Evolutionary conservation across 129 eudicot species (phyloP), one percentile per base, ranked within the genome.

Genomic region (Centrapalus pauciflorus): DNA sequence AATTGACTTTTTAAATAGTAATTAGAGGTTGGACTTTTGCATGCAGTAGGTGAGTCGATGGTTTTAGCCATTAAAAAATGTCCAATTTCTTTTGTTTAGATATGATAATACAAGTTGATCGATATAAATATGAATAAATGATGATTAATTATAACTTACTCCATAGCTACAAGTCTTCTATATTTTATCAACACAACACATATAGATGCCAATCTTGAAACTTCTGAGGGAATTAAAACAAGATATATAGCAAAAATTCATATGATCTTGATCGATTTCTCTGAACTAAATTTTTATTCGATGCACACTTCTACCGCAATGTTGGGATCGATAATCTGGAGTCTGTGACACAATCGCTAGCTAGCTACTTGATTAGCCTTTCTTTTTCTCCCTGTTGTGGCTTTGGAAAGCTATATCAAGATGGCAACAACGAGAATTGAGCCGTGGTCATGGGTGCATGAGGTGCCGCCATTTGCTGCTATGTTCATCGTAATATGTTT

Each of bases 401-500:
- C 33, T n/a, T n/a, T n/a, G 2, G 16, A 55, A 28, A 10, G 52
- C 37, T 20, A 62, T n/a, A n/a, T n/a, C n/a, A n/a, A n/a, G n/a
- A n/a, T 20, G 51, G 6, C 14, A 14, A 27, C 57, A 8, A 2
- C 21, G 10, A 26, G 16, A 57, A 16, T n/a, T 61, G 29, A 19
- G 54, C 37, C 0, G 3, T 52, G 51, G 50, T 38, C 59, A 8
- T 69, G 51, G 74, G 26, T 19, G 35, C 61, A 46, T 1, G 60
- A 55, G 33, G 64, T 40, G 37, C 30, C 24, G 41, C 80, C 80
- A 2, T 66, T 75, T 46, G 24, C 25, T 40, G 81, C 66, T 13
- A 77, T 70, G 83, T 52, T 73, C 6, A 40, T 17, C 9, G 21
- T 79, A 38, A 71, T 67, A 37, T 67, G 70, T 24, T 20, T 43